A percentile compares a stretch with the other conserved stretches of the same genome.
Evolutionary conservation across 2,329 filamentous ascomycete genomes (phyloP).

Genomic region (Alternaria burnsii): DNA sequence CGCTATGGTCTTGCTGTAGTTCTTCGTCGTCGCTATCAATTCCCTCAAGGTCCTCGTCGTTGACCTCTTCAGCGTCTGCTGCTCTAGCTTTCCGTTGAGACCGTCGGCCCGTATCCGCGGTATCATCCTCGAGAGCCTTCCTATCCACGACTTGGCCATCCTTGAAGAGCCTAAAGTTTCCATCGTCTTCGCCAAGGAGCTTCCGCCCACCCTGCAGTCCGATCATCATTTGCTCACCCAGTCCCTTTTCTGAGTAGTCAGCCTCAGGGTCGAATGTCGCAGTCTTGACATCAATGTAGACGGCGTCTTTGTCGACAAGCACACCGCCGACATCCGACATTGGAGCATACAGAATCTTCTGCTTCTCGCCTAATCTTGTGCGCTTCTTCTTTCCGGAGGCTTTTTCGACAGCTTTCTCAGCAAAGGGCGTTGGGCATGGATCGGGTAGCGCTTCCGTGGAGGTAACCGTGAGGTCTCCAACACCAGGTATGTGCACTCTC

Average conservation of each 20-base stretch:
- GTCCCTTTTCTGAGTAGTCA: slow-evolving; percentile 76
- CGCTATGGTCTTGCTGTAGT: slow-evolving; percentile 57
- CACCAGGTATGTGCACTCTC: slow-evolving; percentile 87
- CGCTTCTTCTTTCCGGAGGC: slow-evolving; percentile 81
- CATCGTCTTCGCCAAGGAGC: slow-evolving; percentile 81
- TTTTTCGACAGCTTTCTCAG: slow-evolving; percentile 87
- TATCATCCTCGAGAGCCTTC: slow-evolving; percentile 62
- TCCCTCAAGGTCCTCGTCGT: slow-evolving; percentile 60
- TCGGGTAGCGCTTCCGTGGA: slow-evolving; percentile 89
- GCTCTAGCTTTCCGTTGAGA: slow-evolving; percentile 61
- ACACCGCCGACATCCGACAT: slow-evolving; percentile 98
- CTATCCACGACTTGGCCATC: slow-evolving; percentile 71
- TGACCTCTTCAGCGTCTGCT: slow-evolving; percentile 58
- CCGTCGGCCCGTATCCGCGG: slow-evolving; percentile 66
- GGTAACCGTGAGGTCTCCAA: slow-evolving; percentile 86
- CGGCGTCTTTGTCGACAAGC: slow-evolving; percentile 94
- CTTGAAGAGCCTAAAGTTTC: slow-evolving; percentile 85
- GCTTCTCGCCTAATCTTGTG: slow-evolving; percentile 89
- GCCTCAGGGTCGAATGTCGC: slow-evolving; percentile 74
- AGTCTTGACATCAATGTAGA: slow-evolving; percentile 82
- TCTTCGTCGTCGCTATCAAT: slow-evolving; percentile 63
- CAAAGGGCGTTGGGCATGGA: slow-evolving; percentile 91
- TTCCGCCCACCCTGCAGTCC: slow-evolving; percentile 83
- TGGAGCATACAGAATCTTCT: slow-evolving; percentile 93
- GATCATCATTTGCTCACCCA: slow-evolving; percentile 95